A percentile compares a stretch with the other conserved stretches of the same genome.
Evolutionary conservation across 2,329 filamentous ascomycete species (phyloP).

Genomic region (Fusarium subglutinans): DNA sequence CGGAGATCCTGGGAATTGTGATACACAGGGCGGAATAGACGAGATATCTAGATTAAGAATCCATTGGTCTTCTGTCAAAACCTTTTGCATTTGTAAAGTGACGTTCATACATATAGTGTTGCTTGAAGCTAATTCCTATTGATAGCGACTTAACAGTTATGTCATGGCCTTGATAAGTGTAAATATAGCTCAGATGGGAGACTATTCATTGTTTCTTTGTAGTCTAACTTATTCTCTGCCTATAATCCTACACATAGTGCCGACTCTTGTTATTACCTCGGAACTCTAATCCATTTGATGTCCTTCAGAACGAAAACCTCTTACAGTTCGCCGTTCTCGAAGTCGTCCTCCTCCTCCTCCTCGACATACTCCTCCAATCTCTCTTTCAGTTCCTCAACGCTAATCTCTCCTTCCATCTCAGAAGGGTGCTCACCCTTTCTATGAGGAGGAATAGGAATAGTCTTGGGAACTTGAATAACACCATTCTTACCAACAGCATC

Average conservation of each 20-base stretch:
- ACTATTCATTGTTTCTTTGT: not conserved
- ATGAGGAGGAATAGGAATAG: constrained; percentile 80
- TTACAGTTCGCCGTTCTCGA: constrained; percentile 28
- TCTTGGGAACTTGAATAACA: constrained; percentile 79
- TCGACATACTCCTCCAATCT: constrained; percentile 44
- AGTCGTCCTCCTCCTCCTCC: not conserved
- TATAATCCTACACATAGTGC: fast-evolving
- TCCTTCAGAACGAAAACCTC: fast-evolving
- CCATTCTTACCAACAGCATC: constrained; percentile 82
- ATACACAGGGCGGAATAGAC: not conserved
- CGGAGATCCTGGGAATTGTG: not conserved
- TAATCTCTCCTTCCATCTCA: constrained; percentile 34
- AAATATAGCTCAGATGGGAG: not conserved
- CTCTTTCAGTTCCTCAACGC: constrained; percentile 44
- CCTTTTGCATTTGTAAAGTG: not conserved
- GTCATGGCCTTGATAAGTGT: fast-evolving
- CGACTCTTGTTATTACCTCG: fast-evolving
- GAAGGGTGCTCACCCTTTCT: constrained; percentile 36
- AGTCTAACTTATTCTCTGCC: not conserved
- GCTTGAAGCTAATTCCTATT: fast-evolving
- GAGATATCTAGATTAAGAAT: not conserved
- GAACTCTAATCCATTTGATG: not conserved
- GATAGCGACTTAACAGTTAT: fast-evolving
- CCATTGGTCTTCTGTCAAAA: not conserved
- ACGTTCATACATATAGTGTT: fast-evolving